These are phyloP conservation scores for Torulaspora gathmanii DNA, from an alignment of 805 yeast genomes.

Conservation along the genomic window DNA sequence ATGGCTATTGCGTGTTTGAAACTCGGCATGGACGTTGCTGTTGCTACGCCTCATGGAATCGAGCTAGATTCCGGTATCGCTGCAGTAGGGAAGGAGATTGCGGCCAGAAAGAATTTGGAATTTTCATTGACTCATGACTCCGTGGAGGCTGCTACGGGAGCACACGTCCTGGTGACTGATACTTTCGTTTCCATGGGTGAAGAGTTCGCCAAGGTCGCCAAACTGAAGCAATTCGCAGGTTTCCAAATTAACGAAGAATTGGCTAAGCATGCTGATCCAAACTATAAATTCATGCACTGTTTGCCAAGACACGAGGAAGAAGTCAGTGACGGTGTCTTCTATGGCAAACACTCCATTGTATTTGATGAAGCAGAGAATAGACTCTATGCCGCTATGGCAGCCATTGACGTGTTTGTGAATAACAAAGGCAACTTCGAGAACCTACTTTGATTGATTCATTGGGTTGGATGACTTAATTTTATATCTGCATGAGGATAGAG, in stretches of 20 bases:
- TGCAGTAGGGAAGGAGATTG: conserved; percentile 49
- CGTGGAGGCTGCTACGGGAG: conserved; percentile 59
- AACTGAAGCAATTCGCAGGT: conserved; percentile 76
- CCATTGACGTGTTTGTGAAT: conserved; percentile 80
- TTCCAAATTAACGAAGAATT: conserved; percentile 75
- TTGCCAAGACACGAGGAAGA: conserved; percentile 94
- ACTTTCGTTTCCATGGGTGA: conserved; percentile 99
- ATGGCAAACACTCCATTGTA: conserved; percentile 75
- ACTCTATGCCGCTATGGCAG: conserved; percentile 93
- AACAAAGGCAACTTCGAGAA: conserved; percentile 62
- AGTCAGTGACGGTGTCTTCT: conserved; percentile 89
- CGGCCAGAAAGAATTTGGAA: conserved; percentile 46
- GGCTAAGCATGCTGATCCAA: conserved; percentile 54
- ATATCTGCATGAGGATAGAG: not conserved
- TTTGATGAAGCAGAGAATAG: conserved; percentile 96
- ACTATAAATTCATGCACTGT: conserved; percentile 96
- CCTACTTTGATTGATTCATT: conserved; percentile 7
- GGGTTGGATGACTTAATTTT: not conserved
- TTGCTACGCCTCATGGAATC: conserved; percentile 79
- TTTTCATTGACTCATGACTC: conserved; percentile 71
- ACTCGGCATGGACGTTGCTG: conserved; percentile 73
- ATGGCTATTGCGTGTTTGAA: conserved; percentile 82
- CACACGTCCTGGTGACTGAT: conserved; percentile 87
- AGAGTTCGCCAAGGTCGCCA: conserved; percentile 68
- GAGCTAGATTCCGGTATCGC: conserved; percentile 55